Conservation (phyloP, 2,329 filamentous ascomycete genomes). For the Fusarium tjaetaba region DNA sequence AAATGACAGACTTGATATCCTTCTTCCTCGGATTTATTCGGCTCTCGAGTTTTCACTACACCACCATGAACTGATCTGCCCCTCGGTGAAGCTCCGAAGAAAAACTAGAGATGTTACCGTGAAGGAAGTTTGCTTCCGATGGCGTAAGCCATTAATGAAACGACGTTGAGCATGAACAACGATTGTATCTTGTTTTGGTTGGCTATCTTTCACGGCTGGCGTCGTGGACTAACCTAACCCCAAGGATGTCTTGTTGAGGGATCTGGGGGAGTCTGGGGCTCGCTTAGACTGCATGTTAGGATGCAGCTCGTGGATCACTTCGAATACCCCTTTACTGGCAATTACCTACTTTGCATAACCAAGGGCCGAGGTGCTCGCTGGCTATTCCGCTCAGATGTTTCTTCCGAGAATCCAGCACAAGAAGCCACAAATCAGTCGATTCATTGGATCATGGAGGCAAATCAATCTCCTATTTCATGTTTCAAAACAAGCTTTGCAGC, state of each 20-base stretch:
- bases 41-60: not conserved
- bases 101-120: not conserved
- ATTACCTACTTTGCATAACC: not conserved
- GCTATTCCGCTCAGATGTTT: not conserved
- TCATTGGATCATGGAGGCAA: not conserved
- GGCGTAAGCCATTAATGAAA: not conserved
- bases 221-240: not conserved
- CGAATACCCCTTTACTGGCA: not conserved
- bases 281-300: not conserved
- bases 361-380: not conserved
- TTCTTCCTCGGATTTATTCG: not conserved
- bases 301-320: not conserved
- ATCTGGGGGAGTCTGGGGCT: not conserved
- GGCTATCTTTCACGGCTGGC: not conserved
- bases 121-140: not conserved
- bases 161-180: not conserved
- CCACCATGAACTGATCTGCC: not conserved
- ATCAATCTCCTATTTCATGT: not conserved
- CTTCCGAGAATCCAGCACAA: not conserved
- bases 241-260: not conserved
- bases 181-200: not conserved
- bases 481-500: not conserved
- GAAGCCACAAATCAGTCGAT: conserved; percentile 2
- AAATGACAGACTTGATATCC: not conserved
- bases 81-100: conserved; percentile 32